Evolutionary conservation across 2,329 filamentous ascomycete genomes (phyloP), one percentile per base, ranked within the genome.

Genomic region (Aspergillus latus): DNA sequence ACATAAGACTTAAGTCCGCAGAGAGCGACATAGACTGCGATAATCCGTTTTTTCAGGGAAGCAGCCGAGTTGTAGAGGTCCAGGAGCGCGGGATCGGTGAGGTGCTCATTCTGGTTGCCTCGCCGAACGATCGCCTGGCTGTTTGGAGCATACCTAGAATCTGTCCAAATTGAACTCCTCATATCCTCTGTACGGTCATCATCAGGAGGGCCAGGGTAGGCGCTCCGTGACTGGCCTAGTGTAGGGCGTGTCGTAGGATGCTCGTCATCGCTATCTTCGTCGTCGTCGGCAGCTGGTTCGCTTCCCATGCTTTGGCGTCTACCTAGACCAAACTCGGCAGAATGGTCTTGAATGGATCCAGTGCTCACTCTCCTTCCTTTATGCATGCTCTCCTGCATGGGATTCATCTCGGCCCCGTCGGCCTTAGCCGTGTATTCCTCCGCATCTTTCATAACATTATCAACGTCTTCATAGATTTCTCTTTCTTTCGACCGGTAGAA

Each of bases 1-100:
- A 92, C 87, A 69, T 92, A 99, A 1, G 93, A 97, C 71, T 96
- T 95, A 67, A 99, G 84, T 73, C 97, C 94, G 76, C 93, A 97
- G 15, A 97, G 80, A 62, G 90, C 89, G 45, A 99, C 94, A 70
- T 97, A 99, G 58, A 92, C 80, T 69, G 86, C 86, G 63, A 96
- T 86, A 54, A 91, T 88, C 53, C 92, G 86, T 78, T 96, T 97
- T 81, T 97, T 97, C 61, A 99, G 78, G 67, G 92, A 93, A 62
- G 97, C 89, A 28, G 86, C 86, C 50, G 84, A 80, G 61, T 88
- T 85, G 65, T 87, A 88, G 1, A 89, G 74, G 21, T 84, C 84
- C 1, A 88, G 85, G 59, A 91, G 81, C 62, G 90, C 87, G 63
- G 72, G 68, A 39, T 96, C 91, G 49, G 86, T 86, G 66, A 88